Percentiles rank a stretch among this genome's conserved stretches.
Evolutionary conservation across 2,329 filamentous ascomycete genomes (phyloP).

Genomic region (Microcyclosporella mali): DNA sequence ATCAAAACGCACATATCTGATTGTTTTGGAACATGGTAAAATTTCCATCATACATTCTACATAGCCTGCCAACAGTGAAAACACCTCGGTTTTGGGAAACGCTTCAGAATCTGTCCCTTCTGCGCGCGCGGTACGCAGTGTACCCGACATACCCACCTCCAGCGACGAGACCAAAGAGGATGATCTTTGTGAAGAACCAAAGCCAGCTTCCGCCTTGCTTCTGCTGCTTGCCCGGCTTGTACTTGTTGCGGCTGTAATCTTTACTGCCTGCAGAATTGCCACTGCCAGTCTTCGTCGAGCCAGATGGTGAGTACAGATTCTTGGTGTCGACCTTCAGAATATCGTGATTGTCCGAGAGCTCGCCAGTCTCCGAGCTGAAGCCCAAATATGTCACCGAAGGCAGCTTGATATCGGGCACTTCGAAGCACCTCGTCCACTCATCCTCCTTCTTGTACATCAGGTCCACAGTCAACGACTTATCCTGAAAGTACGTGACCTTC

Average conservation of each 20-base stretch:
- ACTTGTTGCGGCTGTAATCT: slow-evolving; percentile 40
- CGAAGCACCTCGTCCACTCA: slow-evolving; percentile 87
- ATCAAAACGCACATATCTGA: no score
- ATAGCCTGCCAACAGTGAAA: slow-evolving; percentile 1
- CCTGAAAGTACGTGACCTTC: slow-evolving; percentile 90
- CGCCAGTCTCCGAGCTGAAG: slow-evolving; percentile 80
- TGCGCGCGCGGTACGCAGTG: slow-evolving; percentile 67
- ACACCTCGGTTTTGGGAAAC: background rate
- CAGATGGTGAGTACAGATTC: slow-evolving; percentile 72
- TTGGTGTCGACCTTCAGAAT: slow-evolving; percentile 79
- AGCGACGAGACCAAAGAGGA: slow-evolving; percentile 65
- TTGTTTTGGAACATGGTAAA: slow-evolving; percentile 1
- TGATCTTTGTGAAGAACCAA: slow-evolving; percentile 74
- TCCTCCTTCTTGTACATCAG: slow-evolving; percentile 89
- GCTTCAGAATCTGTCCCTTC: slow-evolving; percentile 41
- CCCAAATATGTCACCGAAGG: slow-evolving; percentile 64
- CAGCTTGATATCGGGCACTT: slow-evolving; percentile 60
- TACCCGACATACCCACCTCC: slow-evolving; percentile 78
- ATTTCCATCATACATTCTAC: slow-evolving; percentile 1
- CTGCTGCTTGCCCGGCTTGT: slow-evolving; percentile 42
- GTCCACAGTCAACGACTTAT: slow-evolving; percentile 83
- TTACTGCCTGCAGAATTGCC: slow-evolving; percentile 24
- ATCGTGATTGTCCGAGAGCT: slow-evolving; percentile 96
- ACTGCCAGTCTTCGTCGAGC: slow-evolving; percentile 30
- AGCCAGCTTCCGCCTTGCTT: slow-evolving; percentile 52